Percentiles rank a stretch among this genome's conserved stretches.
These are phyloP conservation scores for Lasiodiplodia sp. DNA, from an alignment of 2,329 filamentous ascomycete genomes.

Conservation along the genomic window DNA sequence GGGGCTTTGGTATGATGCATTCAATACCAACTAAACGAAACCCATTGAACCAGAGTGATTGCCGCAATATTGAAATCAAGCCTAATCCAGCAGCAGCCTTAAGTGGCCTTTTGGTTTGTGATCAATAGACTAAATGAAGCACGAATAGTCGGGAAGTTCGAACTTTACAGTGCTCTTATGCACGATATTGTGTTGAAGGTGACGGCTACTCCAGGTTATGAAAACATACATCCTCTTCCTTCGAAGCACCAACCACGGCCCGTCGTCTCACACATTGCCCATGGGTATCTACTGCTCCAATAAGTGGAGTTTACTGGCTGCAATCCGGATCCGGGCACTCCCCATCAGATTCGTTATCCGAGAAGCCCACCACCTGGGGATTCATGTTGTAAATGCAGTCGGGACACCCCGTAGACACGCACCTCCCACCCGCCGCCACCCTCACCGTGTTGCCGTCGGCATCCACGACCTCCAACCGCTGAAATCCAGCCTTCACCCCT, in stretches of 20 bases:
- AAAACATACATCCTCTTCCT: background rate
- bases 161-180: background rate
- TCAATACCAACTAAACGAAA: too few species aligned
- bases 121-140: background rate
- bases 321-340: slow-evolving; percentile 6
- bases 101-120: background rate
- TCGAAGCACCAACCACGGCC: background rate
- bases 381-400: slow-evolving; percentile 29
- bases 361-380: slow-evolving; percentile 24
- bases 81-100: background rate
- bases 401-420: slow-evolving; percentile 15
- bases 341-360: background rate
- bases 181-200: background rate
- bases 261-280: background rate
- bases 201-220: background rate
- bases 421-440: slow-evolving; percentile 1
- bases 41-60: background rate
- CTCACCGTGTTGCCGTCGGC: background rate
- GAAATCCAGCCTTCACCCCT: slow-evolving; percentile 1
- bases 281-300: background rate
- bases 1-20: too few species aligned
- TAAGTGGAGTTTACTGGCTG: background rate
- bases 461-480: slow-evolving; percentile 21
- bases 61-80: background rate
- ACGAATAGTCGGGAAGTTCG: background rate